These are phyloP conservation scores for Phytophthora citricola DNA, from an alignment of 352 stramenopile species.

Conservation along the genomic window DNA sequence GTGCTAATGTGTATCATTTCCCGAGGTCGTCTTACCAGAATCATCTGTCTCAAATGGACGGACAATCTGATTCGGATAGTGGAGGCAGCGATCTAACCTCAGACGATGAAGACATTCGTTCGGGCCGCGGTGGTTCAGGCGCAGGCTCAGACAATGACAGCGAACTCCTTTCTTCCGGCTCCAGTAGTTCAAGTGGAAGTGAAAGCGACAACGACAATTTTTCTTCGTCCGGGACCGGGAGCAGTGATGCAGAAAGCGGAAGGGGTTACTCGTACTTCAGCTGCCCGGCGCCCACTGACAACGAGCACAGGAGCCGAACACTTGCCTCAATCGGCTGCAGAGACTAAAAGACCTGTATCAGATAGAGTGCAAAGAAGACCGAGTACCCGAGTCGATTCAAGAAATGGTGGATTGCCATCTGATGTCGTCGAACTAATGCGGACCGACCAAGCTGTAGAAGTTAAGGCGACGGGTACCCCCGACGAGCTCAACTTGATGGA, in stretches of 20 bases:
- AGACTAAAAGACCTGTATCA: slow-evolving; percentile 15
- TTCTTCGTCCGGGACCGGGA: slow-evolving; percentile 41
- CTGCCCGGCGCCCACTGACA: slow-evolving; percentile 18
- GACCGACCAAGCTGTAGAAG: slow-evolving; percentile 57
- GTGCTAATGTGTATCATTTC: slow-evolving; percentile 40
- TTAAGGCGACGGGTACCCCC: slow-evolving; percentile 54
- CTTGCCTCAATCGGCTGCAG: slow-evolving; percentile 5
- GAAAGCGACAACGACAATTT: slow-evolving; percentile 62
- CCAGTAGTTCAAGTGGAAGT: slow-evolving; percentile 65
- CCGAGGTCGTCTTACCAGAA: slow-evolving; percentile 20
- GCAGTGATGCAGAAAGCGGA: slow-evolving; percentile 42
- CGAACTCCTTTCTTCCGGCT: slow-evolving; percentile 48
- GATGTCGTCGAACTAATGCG: slow-evolving; percentile 83
- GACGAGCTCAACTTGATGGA: slow-evolving; percentile 85
- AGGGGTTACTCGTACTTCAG: neutral
- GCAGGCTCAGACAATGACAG: slow-evolving; percentile 50
- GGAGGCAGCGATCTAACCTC: slow-evolving; percentile 56
- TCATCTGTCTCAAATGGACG: slow-evolving; percentile 53
- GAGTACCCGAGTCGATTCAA: slow-evolving; percentile 38
- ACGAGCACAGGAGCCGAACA: slow-evolving; percentile 1
- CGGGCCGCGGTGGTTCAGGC: slow-evolving; percentile 37
- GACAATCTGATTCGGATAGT: slow-evolving; percentile 64
- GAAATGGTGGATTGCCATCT: slow-evolving; percentile 42
- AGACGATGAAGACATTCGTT: slow-evolving; percentile 59
- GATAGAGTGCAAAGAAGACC: slow-evolving; percentile 32